A percentile compares a stretch with the other conserved stretches of the same genome.
Conservation (phyloP, 1,284 basidiomycete species). For the Ganoderma resinaceum region DNA sequence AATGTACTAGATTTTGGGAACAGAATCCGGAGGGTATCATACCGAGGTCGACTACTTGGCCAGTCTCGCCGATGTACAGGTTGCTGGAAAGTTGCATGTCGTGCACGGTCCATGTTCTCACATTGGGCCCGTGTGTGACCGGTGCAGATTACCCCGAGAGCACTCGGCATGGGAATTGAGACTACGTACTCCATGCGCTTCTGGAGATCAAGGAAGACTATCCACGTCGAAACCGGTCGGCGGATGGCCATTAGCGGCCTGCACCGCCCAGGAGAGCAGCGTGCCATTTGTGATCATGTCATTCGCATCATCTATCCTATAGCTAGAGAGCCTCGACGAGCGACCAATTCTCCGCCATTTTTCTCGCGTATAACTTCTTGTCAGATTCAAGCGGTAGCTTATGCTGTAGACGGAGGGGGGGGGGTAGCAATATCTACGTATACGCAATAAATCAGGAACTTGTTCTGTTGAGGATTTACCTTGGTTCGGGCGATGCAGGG, state of each 20-base stretch:
- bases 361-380: background rate
- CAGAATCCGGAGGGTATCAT: background rate
- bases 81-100: background rate
- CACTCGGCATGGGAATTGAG: background rate
- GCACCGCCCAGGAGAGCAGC: background rate
- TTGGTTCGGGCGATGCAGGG: background rate
- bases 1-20: background rate
- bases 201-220: background rate
- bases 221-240: background rate
- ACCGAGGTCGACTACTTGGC: background rate
- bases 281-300: background rate
- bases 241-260: background rate
- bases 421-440: too few species aligned
- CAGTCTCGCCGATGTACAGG: background rate
- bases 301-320: background rate
- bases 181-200: background rate
- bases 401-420: too few species aligned
- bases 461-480: background rate
- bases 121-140: background rate
- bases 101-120: background rate
- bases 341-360: background rate
- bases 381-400: background rate
- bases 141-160: background rate
- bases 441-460: background rate
- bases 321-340: background rate